A percentile compares a stretch with the other conserved stretches of the same genome.
Evolutionary conservation across 2,329 filamentous ascomycete species (phyloP).

Genomic region (Botryotinia calthae): DNA sequence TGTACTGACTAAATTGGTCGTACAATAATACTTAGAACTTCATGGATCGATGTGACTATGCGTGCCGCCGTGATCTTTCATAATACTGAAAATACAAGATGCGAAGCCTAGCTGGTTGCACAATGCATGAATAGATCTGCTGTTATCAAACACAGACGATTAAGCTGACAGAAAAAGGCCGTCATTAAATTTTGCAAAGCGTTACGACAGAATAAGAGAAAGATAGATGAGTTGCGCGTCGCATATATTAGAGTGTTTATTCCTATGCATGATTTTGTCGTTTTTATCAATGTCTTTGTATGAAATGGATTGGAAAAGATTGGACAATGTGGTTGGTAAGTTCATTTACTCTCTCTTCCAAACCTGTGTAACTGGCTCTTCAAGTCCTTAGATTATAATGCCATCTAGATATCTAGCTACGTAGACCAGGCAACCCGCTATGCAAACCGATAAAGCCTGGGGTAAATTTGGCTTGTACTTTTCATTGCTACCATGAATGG

Average conservation of each 20-base stretch:
- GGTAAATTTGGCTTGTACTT: neutral
- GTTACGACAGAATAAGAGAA: neutral
- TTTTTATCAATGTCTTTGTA: neutral
- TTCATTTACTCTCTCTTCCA: no score
- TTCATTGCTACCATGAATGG: no score
- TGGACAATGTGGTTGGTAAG: no score
- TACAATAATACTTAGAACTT: neutral
- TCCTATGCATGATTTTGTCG: neutral
- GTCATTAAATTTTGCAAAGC: neutral
- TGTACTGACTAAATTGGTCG: neutral
- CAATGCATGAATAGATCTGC: neutral
- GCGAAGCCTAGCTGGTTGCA: neutral
- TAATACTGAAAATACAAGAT: neutral
- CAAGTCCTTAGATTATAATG: neutral
- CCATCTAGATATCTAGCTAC: neutral
- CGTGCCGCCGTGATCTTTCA: neutral
- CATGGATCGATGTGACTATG: neutral
- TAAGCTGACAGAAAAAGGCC: neutral
- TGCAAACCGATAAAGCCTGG: no score
- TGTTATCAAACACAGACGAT: neutral
- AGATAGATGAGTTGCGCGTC: neutral
- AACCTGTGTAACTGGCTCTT: neutral
- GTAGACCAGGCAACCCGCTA: no score
- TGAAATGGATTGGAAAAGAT: no score
- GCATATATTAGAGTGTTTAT: neutral